Conservation (phyloP, 345 rosid species). For the Acer saccharum region DNA sequence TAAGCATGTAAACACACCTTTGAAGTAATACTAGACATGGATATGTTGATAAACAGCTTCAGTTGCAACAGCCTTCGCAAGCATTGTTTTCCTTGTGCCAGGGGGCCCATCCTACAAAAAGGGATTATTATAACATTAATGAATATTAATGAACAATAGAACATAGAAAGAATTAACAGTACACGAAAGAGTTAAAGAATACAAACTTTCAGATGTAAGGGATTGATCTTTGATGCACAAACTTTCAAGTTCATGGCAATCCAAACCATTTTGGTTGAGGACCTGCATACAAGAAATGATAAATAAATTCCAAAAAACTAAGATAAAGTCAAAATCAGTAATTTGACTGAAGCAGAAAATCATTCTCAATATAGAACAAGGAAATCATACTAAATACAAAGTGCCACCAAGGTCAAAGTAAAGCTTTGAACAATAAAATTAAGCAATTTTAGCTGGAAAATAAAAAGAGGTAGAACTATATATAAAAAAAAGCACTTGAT, state of each 20-base stretch:
- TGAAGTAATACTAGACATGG: slow-evolving; percentile 99
- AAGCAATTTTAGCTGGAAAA: no score
- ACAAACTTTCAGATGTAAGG: slow-evolving; percentile 77
- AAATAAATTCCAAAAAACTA: slow-evolving; percentile 5
- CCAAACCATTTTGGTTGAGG: slow-evolving; percentile 64
- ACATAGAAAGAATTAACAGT: not conserved
- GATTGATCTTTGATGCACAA: slow-evolving; percentile 80
- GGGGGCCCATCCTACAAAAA: slow-evolving; percentile 87
- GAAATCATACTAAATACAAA: no score
- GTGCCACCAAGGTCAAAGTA: no score
- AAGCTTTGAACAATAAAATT: no score
- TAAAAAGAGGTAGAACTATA: no score
- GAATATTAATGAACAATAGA: not conserved
- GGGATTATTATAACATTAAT: not conserved
- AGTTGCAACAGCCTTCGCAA: slow-evolving; percentile 99
- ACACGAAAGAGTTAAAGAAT: slow-evolving; percentile 17
- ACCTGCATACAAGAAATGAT: slow-evolving; percentile 50
- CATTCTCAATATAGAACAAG: no score
- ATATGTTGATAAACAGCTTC: slow-evolving; percentile 98
- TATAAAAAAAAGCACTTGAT: no score
- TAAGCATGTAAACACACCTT: slow-evolving; percentile 52
- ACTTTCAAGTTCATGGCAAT: slow-evolving; percentile 78
- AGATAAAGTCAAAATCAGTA: not conserved
- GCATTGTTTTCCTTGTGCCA: slow-evolving; percentile 99
- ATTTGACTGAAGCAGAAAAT: no score